Evolutionary conservation across 1,284 basidiomycete species (phyloP).

Genomic region (Phlebopus sp.): DNA sequence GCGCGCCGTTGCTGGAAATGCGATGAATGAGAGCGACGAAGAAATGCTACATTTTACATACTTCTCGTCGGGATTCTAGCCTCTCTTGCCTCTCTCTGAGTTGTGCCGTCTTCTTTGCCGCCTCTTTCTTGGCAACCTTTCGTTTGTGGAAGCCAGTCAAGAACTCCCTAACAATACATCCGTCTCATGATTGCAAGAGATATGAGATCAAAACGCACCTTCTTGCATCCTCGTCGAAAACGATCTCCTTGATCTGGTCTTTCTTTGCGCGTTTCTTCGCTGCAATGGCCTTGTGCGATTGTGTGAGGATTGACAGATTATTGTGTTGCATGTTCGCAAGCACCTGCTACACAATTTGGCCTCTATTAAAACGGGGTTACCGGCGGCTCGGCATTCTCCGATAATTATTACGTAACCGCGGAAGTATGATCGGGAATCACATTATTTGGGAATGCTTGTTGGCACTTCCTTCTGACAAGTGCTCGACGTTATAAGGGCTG

Average conservation of each 20-base stretch:
- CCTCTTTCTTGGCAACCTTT: slow-evolving; percentile 73
- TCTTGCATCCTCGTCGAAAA: slow-evolving; percentile 77
- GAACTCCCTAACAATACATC: slow-evolving; percentile 56
- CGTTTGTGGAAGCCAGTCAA: slow-evolving; percentile 87
- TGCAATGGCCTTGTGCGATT: slow-evolving; percentile 55
- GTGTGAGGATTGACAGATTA: slow-evolving; percentile 60
- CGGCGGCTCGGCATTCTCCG: slow-evolving; percentile 11
- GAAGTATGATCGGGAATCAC: slow-evolving; percentile 17
- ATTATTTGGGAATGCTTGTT: slow-evolving; percentile 12
- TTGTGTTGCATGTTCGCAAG: slow-evolving; percentile 21
- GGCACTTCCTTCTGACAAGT: slow-evolving; percentile 15
- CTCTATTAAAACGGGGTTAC: slow-evolving; percentile 1
- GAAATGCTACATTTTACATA: slow-evolving; percentile 31
- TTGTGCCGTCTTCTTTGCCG: slow-evolving; percentile 61
- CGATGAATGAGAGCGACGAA: not conserved
- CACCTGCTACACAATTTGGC: not conserved
- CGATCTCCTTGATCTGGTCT: slow-evolving; percentile 63
- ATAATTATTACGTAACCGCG: slow-evolving; percentile 26
- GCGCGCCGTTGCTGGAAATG: slow-evolving; percentile 57
- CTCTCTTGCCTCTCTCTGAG: slow-evolving; percentile 68
- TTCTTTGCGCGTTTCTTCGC: slow-evolving; percentile 58
- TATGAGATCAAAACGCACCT: slow-evolving; percentile 43
- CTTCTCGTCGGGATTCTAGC: slow-evolving; percentile 67
- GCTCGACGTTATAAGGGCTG: slow-evolving; percentile 34
- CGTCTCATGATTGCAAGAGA: not conserved